These are phyloP conservation scores for Hymenotorrendiella dingleyae DNA, from an alignment of 2,329 filamentous ascomycete genomes.

Conservation along the genomic window DNA sequence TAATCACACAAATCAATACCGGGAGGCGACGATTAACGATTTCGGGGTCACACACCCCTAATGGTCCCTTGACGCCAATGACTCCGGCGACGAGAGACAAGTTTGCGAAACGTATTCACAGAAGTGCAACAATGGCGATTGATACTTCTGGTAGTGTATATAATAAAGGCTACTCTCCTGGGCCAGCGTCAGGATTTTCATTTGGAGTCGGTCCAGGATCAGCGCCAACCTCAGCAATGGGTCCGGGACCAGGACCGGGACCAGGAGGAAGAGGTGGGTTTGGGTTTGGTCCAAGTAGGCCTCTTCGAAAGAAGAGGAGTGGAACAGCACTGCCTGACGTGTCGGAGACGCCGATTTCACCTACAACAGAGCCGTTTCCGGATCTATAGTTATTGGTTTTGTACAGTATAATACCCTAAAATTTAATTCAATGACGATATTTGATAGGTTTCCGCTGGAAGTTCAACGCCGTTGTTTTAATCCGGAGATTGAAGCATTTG, in stretches of 20 bases:
- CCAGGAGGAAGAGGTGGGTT: background rate
- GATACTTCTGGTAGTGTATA: slow-evolving; percentile 4
- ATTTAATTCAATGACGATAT: too few relatives aligned
- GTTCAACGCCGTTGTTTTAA: too few relatives aligned
- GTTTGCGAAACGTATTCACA: background rate
- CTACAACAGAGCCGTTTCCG: slow-evolving; percentile 3
- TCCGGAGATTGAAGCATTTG: too few relatives aligned
- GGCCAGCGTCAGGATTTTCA: too few relatives aligned
- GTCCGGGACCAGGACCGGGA: too few relatives aligned
- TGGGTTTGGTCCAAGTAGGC: slow-evolving; percentile 3
- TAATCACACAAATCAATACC: slow-evolving; percentile 3
- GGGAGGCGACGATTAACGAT: slow-evolving; percentile 3
- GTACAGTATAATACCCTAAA: background rate
- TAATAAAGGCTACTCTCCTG: too few relatives aligned
- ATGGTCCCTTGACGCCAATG: background rate
- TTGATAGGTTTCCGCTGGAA: too few relatives aligned
- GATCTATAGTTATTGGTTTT: background rate
- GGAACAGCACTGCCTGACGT: slow-evolving; percentile 1
- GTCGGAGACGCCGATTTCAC: background rate
- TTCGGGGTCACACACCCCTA: background rate
- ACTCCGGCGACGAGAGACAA: background rate
- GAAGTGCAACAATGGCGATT: slow-evolving; percentile 6
- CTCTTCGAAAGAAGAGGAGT: slow-evolving; percentile 10
- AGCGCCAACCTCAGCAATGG: too few relatives aligned
- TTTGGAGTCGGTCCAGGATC: too few relatives aligned